These are phyloP conservation scores for Posidonia oceanica DNA, from an alignment of 116 monocot species.

Conservation along the genomic window DNA sequence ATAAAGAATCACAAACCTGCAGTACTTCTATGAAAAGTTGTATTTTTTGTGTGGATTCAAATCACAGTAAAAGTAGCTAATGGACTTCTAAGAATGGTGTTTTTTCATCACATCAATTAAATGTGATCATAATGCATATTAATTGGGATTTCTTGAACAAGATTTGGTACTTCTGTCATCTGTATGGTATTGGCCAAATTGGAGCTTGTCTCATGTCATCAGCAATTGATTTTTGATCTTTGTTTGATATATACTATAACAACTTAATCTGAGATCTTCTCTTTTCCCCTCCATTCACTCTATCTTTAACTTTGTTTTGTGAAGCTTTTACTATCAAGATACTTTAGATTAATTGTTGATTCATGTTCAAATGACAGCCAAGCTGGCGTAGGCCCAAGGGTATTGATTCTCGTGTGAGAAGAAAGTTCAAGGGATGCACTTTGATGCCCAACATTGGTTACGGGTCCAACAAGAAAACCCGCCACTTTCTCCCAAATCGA, in stretches of 20 bases:
- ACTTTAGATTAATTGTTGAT: background rate
- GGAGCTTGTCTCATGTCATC: background rate
- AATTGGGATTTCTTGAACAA: background rate
- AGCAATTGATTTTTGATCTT: too few relatives aligned
- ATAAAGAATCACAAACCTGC: too few relatives aligned
- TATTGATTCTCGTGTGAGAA: constrained; percentile 73
- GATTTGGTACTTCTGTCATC: background rate
- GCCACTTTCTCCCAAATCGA: constrained; percentile 60
- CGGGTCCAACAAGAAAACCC: constrained; percentile 80
- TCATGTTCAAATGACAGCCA: background rate
- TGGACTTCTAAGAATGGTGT: too few relatives aligned
- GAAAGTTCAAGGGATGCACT: constrained; percentile 84
- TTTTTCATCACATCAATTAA: background rate
- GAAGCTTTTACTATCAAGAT: background rate
- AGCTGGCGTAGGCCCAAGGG: constrained; percentile 48
- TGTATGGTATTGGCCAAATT: background rate
- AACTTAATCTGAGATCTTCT: too few relatives aligned
- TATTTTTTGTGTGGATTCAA: too few relatives aligned
- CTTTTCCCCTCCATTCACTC: too few relatives aligned
- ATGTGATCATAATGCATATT: background rate
- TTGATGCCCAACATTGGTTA: constrained; percentile 95
- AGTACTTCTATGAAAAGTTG: too few relatives aligned
- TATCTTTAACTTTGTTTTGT: background rate
- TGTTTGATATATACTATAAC: too few relatives aligned
- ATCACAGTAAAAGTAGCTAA: too few relatives aligned